phyloP scores from a whole-genome alignment of 441 rosid species.

The Populus tomentosa region DNA sequence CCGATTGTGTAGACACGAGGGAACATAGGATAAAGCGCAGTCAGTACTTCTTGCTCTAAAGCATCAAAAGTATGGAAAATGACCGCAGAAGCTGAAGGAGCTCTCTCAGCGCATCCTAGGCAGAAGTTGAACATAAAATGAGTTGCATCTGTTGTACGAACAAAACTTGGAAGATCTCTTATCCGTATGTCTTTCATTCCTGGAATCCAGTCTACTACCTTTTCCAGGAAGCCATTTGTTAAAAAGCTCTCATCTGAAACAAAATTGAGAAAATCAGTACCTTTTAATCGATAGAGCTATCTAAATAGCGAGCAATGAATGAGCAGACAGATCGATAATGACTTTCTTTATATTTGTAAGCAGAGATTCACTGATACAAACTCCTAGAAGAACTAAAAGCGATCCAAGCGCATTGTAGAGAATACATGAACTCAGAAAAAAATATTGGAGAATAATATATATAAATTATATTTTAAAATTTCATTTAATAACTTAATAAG shows the following conservation, averaged over 20 bases:
- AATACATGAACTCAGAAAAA: no score
- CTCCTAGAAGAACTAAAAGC: no score
- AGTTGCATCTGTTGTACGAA: not conserved
- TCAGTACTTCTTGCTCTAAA: not conserved
- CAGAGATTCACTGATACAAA: no score
- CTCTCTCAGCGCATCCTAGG: not conserved
- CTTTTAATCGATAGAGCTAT: no score
- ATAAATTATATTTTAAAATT: no score
- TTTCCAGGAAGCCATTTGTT: slow-evolving; percentile 3
- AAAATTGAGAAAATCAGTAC: not conserved
- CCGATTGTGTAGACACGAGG: not conserved
- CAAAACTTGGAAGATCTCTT: not conserved
- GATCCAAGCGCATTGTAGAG: no score
- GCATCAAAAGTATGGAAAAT: not conserved
- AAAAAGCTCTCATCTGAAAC: not conserved
- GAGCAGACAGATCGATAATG: no score
- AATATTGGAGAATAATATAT: no score
- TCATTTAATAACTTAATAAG: no score
- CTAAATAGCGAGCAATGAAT: no score
- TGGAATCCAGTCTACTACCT: slow-evolving; percentile 1
- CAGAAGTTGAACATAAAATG: not conserved
- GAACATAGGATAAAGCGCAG: not conserved
- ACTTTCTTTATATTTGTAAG: no score
- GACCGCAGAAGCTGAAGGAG: not conserved
- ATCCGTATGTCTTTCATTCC: slow-evolving; percentile 2